Evolutionary conservation across 768 basidiomycete species (phyloP).

Genomic region (Mrakia blollopis): DNA sequence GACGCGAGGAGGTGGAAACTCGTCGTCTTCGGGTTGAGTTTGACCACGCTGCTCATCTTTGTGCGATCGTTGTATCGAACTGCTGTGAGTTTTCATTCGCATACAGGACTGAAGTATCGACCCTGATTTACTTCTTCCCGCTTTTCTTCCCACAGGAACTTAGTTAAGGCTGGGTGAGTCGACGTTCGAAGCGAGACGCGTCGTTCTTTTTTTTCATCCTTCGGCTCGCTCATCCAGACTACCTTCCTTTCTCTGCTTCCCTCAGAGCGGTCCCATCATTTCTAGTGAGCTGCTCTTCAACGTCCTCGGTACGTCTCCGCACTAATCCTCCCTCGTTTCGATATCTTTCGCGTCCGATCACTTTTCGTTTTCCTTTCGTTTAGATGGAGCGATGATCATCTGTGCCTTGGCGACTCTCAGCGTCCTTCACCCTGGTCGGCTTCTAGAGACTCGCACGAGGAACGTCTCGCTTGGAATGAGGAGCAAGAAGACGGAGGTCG

Average conservation of each 20-base stretch:
- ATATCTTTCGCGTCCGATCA: neutral
- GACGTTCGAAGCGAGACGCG: neutral
- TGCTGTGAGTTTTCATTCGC: neutral
- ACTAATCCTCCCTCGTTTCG: neutral
- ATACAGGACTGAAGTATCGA: no score
- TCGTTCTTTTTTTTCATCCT: neutral
- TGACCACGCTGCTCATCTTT: conserved; percentile 50
- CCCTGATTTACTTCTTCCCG: neutral
- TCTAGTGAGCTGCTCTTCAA: neutral
- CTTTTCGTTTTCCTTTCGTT: neutral
- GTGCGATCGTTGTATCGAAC: conserved; percentile 57
- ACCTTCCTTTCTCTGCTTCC: neutral
- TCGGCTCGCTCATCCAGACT: neutral
- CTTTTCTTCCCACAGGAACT: neutral
- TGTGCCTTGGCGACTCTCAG: neutral
- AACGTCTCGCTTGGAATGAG: neutral
- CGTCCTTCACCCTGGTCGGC: neutral
- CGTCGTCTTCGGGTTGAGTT: conserved; percentile 44
- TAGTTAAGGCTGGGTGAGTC: neutral
- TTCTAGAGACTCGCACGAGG: neutral
- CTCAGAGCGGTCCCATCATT: neutral
- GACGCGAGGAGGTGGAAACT: conserved; percentile 14
- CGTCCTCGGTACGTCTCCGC: neutral
- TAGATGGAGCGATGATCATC: neutral
- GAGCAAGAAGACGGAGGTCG: neutral